A percentile compares a stretch with the other conserved stretches of the same genome.
Conservation (phyloP, 106 monocot species). For the Dendrobium chrysotoxum region DNA sequence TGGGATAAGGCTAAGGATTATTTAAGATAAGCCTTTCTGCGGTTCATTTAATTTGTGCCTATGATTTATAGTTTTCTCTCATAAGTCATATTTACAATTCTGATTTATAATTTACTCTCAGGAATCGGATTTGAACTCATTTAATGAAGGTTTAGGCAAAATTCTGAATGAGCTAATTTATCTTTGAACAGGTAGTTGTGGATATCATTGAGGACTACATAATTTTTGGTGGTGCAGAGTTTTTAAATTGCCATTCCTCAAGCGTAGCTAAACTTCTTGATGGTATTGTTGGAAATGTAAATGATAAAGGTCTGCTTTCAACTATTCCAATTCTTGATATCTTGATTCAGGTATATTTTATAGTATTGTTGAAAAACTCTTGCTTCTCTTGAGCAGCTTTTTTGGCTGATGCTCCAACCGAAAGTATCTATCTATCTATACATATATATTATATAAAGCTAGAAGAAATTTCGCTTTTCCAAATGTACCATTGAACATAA, state of each 20-base stretch:
- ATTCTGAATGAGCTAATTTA: not conserved
- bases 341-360: constrained; percentile 68
- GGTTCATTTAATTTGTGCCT: not conserved
- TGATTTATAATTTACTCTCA: not conserved
- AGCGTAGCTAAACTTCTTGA: constrained; percentile 74
- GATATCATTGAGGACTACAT: constrained; percentile 91
- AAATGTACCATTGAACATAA: no score
- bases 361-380: not conserved
- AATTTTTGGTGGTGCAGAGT: constrained; percentile 77
- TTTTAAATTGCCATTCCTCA: constrained; percentile 74
- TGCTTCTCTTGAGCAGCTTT: not conserved
- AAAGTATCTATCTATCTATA: no score
- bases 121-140: not conserved
- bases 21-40: not conserved
- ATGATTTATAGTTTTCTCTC: not conserved
- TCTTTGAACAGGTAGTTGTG: constrained; percentile 48
- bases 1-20: not conserved
- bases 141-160: not conserved
- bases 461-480: no score
- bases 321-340: constrained; percentile 72
- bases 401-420: no score
- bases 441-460: no score
- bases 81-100: not conserved
- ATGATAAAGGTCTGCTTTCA: constrained; percentile 90
- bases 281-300: constrained; percentile 82